Conservation (phyloP, 2,329 filamentous ascomycete species). For the Gaeumannomyces sp. region DNA sequence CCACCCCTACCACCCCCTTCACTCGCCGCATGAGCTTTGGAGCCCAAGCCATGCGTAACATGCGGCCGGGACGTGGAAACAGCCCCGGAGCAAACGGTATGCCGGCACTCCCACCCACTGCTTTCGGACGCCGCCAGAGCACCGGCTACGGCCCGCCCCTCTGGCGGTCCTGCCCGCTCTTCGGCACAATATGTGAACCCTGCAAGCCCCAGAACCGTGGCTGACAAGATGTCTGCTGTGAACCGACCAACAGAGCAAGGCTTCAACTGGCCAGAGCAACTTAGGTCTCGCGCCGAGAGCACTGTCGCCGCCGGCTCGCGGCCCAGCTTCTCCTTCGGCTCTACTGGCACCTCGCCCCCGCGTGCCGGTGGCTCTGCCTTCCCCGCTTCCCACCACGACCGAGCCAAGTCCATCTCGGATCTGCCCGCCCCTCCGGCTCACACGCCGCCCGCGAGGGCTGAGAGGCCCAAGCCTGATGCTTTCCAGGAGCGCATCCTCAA, state of each 20-base stretch:
- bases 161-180: slow-evolving; percentile 6
- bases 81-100: slow-evolving; percentile 61
- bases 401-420: slow-evolving; percentile 64
- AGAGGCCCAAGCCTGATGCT: slow-evolving; percentile 72
- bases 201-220: slow-evolving; percentile 44
- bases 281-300: slow-evolving; percentile 86
- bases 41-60: slow-evolving; percentile 67
- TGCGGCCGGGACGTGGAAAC: slow-evolving; percentile 50
- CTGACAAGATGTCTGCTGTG: slow-evolving; percentile 55
- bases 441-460: slow-evolving; percentile 39
- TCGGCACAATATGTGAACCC: slow-evolving; percentile 3
- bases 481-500: slow-evolving; percentile 97
- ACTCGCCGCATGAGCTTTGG: slow-evolving; percentile 86
- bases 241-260: slow-evolving; percentile 67
- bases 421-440: slow-evolving; percentile 53
- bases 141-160: slow-evolving; percentile 6
- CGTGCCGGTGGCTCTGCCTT: slow-evolving; percentile 21
- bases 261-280: slow-evolving; percentile 96
- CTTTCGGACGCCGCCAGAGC: slow-evolving; percentile 24
- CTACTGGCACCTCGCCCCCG: slow-evolving; percentile 36
- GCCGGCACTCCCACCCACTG: slow-evolving; percentile 35
- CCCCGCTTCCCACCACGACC: slow-evolving; percentile 44
- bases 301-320: slow-evolving; percentile 51
- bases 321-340: slow-evolving; percentile 53
- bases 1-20: slow-evolving; percentile 66